Percentiles rank a stretch among this genome's conserved stretches.
Conservation (phyloP, 345 rosid species). For the Sonneratia caseolaris region DNA sequence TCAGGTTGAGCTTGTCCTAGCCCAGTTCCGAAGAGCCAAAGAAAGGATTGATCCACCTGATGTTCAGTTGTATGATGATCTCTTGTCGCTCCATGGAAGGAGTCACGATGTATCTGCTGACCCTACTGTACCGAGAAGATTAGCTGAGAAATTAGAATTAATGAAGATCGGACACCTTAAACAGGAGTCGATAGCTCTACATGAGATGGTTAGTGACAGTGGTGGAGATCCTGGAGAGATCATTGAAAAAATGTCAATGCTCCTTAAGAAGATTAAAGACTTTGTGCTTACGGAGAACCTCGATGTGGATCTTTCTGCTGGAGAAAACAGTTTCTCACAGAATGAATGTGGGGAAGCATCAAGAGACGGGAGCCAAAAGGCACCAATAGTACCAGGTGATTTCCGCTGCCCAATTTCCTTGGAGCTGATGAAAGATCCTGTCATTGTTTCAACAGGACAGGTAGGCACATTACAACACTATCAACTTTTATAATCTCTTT, state of each 20-base stretch:
- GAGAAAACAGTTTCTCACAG: constrained; percentile 30
- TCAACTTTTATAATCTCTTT: no score
- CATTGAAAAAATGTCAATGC: constrained; percentile 82
- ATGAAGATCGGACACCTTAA: constrained; percentile 64
- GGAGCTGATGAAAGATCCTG: constrained; percentile 96
- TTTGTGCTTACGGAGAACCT: constrained; percentile 74
- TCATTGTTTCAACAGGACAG: constrained; percentile 96
- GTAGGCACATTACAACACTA: constrained; percentile 23
- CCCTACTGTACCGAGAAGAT: constrained; percentile 43
- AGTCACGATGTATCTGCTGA: constrained; percentile 36
- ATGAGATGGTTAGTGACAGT: constrained; percentile 61
- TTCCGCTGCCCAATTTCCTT: constrained; percentile 95
- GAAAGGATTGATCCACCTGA: constrained; percentile 67
- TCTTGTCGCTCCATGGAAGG: constrained; percentile 47
- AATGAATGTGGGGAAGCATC: constrained; percentile 51
- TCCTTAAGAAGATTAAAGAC: constrained; percentile 70
- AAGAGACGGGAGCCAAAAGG: constrained; percentile 44
- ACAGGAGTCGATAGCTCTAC: constrained; percentile 87
- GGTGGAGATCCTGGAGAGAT: constrained; percentile 69
- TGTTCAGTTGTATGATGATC: constrained; percentile 50
- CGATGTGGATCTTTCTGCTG: constrained; percentile 31
- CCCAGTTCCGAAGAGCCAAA: constrained; percentile 84
- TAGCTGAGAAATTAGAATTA: constrained; percentile 67
- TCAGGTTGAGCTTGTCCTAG: constrained; percentile 81
- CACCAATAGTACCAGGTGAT: constrained; percentile 76